These are phyloP conservation scores for Pichia insulana DNA, from an alignment of 805 yeast genomes.

Conservation along the genomic window DNA sequence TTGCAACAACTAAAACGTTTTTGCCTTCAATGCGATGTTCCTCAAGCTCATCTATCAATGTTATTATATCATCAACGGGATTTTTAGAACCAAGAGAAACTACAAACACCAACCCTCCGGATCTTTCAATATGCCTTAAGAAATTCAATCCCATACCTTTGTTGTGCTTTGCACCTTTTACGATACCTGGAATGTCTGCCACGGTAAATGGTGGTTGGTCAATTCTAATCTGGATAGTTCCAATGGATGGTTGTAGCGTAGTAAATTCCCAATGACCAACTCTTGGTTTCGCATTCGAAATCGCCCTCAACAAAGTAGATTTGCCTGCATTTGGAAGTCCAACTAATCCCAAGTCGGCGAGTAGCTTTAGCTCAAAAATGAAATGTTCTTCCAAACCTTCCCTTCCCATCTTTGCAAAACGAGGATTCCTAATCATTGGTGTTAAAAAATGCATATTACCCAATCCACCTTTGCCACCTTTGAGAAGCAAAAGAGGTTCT, in stretches of 20 bases:
- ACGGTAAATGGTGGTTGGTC: constrained; percentile 74
- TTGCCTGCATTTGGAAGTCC: constrained; percentile 98
- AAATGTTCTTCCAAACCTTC: constrained; percentile 56
- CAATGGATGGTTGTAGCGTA: constrained; percentile 84
- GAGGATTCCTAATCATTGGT: constrained; percentile 74
- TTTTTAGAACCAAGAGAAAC: constrained; percentile 60
- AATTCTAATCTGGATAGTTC: constrained; percentile 65
- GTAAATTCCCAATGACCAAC: constrained; percentile 98
- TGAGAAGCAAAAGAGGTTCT: constrained; percentile 58
- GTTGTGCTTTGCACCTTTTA: constrained; percentile 76
- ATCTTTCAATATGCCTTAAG: constrained; percentile 84
- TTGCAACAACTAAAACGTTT: constrained; percentile 68
- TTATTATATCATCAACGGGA: constrained; percentile 58
- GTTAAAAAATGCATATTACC: constrained; percentile 96
- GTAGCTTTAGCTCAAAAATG: constrained; percentile 71
- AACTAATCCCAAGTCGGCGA: constrained; percentile 90
- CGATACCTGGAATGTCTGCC: constrained; percentile 96
- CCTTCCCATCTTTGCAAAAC: constrained; percentile 80
- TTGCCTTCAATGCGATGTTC: constrained; percentile 49
- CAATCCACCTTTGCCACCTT: constrained; percentile 91
- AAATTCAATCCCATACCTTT: constrained; percentile 93
- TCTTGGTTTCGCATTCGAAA: constrained; percentile 81
- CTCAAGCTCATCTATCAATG: constrained; percentile 67
- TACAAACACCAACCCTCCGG: constrained; percentile 84
- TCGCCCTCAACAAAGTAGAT: constrained; percentile 77